phyloP scores from a whole-genome alignment of 2,329 filamentous ascomycete genomes.

The Stagonosporopsis tanaceti region DNA sequence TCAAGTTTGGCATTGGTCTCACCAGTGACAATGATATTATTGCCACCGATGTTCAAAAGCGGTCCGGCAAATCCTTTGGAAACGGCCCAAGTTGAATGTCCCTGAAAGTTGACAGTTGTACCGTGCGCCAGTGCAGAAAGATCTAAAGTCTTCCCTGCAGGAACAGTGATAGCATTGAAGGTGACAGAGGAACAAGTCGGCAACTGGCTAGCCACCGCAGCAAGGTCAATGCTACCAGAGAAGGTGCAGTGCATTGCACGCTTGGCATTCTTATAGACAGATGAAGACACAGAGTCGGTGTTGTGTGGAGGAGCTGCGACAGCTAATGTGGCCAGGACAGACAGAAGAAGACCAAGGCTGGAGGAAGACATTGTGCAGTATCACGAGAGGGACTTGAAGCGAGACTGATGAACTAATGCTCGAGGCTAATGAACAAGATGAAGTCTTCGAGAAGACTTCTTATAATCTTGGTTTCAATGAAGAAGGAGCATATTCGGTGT shows the following conservation, averaged over 20 bases:
- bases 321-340: not conserved
- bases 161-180: not conserved
- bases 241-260: not conserved
- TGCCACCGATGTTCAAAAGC: slow-evolving; percentile 46
- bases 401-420: not conserved
- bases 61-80: slow-evolving; percentile 46
- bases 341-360: not conserved
- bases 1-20: slow-evolving; percentile 37
- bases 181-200: not conserved
- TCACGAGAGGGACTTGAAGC: not conserved
- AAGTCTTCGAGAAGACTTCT: not conserved
- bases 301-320: not conserved
- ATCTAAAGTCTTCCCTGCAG: slow-evolving; percentile 39
- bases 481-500: not conserved
- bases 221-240: not conserved
- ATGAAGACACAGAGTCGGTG: not conserved
- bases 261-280: not conserved
- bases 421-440: too few species aligned
- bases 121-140: slow-evolving; percentile 52
- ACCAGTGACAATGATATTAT: slow-evolving; percentile 52
- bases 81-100: slow-evolving; percentile 24
- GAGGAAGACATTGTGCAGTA: not conserved
- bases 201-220: not conserved
- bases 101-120: slow-evolving; percentile 52
- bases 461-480: not conserved